Evolutionary conservation across 805 yeast species (phyloP).

Genomic region (Blastobotrys attinorum): DNA sequence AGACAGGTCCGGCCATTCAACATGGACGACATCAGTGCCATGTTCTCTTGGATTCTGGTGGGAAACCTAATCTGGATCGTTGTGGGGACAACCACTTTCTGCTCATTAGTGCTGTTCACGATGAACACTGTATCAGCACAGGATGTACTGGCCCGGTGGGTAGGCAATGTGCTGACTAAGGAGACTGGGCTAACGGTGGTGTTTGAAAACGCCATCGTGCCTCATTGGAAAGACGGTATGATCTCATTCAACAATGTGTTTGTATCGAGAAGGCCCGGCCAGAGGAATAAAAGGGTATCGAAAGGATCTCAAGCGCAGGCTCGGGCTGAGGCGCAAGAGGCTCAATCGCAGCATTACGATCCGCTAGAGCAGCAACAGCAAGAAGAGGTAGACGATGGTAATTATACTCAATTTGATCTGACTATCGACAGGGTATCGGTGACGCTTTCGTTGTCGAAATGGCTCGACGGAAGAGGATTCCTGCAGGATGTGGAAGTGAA

Average conservation of each 20-base stretch:
- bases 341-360: slow-evolving; percentile 3
- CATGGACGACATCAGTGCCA: slow-evolving; percentile 85
- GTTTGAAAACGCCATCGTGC: slow-evolving; percentile 90
- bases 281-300: slow-evolving; percentile 38
- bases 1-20: slow-evolving; percentile 76
- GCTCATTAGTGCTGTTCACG: slow-evolving; percentile 68
- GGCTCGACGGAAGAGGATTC: slow-evolving; percentile 87
- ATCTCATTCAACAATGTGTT: slow-evolving; percentile 78
- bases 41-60: slow-evolving; percentile 85
- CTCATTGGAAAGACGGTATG: slow-evolving; percentile 85
- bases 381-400: slow-evolving; percentile 58
- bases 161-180: slow-evolving; percentile 77
- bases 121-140: slow-evolving; percentile 83
- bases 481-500: slow-evolving; percentile 68
- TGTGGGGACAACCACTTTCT: slow-evolving; percentile 87
- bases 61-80: slow-evolving; percentile 76
- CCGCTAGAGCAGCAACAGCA: neutral
- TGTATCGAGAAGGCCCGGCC: slow-evolving; percentile 75
- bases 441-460: slow-evolving; percentile 71
- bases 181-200: slow-evolving; percentile 78
- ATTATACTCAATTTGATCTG: slow-evolving; percentile 90
- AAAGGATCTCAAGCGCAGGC: slow-evolving; percentile 72
- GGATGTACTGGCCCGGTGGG: slow-evolving; percentile 70
- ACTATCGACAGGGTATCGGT: slow-evolving; percentile 80
- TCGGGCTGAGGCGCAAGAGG: slow-evolving; percentile 40